These are phyloP conservation scores for Hanseniaspora taiwanica DNA, from an alignment of 805 yeast species.

Conservation along the genomic window DNA sequence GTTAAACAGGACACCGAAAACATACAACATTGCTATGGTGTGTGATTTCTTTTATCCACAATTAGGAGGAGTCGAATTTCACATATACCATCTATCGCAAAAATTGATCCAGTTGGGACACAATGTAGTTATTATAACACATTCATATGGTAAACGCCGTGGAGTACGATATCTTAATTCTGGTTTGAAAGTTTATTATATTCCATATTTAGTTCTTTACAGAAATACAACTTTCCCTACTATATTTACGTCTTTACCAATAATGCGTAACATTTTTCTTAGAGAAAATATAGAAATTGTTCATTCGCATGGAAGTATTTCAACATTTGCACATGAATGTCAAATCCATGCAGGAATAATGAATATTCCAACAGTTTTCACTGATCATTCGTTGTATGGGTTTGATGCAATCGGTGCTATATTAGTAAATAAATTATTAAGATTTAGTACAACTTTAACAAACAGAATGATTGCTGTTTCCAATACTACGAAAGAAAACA, in stretches of 20 bases:
- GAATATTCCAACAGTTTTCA: slow-evolving; percentile 85
- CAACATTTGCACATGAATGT: slow-evolving; percentile 79
- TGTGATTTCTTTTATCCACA: slow-evolving; percentile 97
- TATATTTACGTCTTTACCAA: slow-evolving; percentile 78
- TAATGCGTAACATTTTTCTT: slow-evolving; percentile 69
- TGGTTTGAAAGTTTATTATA: slow-evolving; percentile 86
- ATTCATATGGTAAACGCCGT: slow-evolving; percentile 67
- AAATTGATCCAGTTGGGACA: slow-evolving; percentile 71
- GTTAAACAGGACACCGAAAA: background rate
- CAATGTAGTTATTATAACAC: slow-evolving; percentile 77
- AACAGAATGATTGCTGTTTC: slow-evolving; percentile 95
- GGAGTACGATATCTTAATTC: slow-evolving; percentile 78
- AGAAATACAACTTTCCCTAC: slow-evolving; percentile 82
- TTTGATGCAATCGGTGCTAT: slow-evolving; percentile 78
- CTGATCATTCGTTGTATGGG: slow-evolving; percentile 94
- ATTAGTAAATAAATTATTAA: slow-evolving; percentile 72
- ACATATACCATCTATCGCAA: slow-evolving; percentile 82
- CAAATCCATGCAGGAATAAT: slow-evolving; percentile 83
- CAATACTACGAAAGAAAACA: slow-evolving; percentile 92
- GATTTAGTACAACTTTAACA: slow-evolving; percentile 71
- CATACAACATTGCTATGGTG: slow-evolving; percentile 47
- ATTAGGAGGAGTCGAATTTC: slow-evolving; percentile 96
- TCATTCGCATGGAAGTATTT: slow-evolving; percentile 90
- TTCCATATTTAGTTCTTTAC: slow-evolving; percentile 70
- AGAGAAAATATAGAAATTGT: slow-evolving; percentile 80